phyloP scores from a whole-genome alignment of 177 flowering plant genomes.

The Vitis hybrid region DNA sequence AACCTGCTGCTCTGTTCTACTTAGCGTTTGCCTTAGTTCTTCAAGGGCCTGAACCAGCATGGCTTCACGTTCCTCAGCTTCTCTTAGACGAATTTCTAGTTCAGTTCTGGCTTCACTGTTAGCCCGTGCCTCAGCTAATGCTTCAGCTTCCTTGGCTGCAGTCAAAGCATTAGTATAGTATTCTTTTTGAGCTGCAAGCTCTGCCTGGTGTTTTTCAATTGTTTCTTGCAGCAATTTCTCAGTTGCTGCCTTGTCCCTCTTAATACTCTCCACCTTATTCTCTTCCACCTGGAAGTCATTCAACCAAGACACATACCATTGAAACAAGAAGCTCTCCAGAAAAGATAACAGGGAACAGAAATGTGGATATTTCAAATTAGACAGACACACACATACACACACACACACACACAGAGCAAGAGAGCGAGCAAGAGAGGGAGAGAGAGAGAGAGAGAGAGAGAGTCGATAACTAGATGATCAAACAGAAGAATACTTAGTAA shows the following conservation, averaged over 20 bases:
- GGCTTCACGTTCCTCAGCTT: constrained; percentile 90
- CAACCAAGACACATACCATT: constrained; percentile 4
- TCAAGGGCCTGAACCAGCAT: constrained; percentile 92
- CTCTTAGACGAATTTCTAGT: constrained; percentile 83
- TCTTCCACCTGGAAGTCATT: constrained; percentile 74
- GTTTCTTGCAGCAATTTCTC: constrained; percentile 95
- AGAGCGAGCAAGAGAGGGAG: too few species aligned
- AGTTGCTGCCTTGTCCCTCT: constrained; percentile 87
- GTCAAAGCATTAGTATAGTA: constrained; percentile 75
- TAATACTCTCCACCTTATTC: constrained; percentile 91
- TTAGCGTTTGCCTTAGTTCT: constrained; percentile 87
- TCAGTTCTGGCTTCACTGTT: constrained; percentile 93
- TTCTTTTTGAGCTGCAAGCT: constrained; percentile 84
- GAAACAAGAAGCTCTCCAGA: neutral
- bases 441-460: too few species aligned
- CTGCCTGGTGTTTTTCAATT: constrained; percentile 88
- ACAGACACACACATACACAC: too few species aligned
- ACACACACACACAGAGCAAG: too few species aligned
- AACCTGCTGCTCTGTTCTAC: constrained; percentile 95
- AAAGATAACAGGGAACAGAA: too few species aligned
- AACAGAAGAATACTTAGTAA: too few species aligned
- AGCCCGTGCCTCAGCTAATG: constrained; percentile 89
- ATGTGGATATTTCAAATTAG: too few species aligned
- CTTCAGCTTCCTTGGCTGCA: constrained; percentile 96
- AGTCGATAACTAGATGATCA: too few species aligned